Base-by-base conservation (phyloP, 2,329 filamentous ascomycete genomes). In the Beauveria sp. region DNA sequence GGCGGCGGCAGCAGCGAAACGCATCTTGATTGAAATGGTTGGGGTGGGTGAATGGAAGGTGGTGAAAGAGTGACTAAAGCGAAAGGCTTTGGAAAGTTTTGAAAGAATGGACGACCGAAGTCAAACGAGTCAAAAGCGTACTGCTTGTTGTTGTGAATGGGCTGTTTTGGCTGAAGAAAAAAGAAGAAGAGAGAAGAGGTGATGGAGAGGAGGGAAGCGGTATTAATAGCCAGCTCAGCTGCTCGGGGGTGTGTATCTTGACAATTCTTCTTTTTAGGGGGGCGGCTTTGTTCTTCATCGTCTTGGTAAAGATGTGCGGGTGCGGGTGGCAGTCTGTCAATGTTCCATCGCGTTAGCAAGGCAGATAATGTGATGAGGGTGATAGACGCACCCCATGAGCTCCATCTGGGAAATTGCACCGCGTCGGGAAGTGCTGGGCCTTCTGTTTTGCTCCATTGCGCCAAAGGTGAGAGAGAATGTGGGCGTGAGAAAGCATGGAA, bases 21-120 rank as follows among this genome's bases (percentile, higher is more conserved):
- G 81, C 84, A 86, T 86, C 70, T 85, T 86, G 83, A 78, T 67
- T 65, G 73, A 59, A 70, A 70, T 67, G 61, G 65, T 65, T 65
- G 66, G 67, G 68, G 69, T 70, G 22, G 68, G 26, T 69, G 67
- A 69, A 65, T 67, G 65, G 61, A 67, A 68, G 66, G 67, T 68
- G 68, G 68, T 68, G 64, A 69, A 70, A 65, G 64, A 59, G 55
- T 59, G 61, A 63, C 62, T 69, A 64, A 71, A 71, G 70, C 68
- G 59, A 62, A 67, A 24, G 9, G 69, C 68, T 71, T 71, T 73
- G 67, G 65, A 60, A 37, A 61, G 60, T 68, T 63, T 65, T 71
- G 69, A 80, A 82, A 79, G 80, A 82, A 75, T 81, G 80, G 80
- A 82, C 80, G 80, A 82, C 80, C 79, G 78, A 80, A 76, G 79